Conservation (phyloP, 139 green algal genomes). For the Pseudopediastrum boryanum region DNA sequence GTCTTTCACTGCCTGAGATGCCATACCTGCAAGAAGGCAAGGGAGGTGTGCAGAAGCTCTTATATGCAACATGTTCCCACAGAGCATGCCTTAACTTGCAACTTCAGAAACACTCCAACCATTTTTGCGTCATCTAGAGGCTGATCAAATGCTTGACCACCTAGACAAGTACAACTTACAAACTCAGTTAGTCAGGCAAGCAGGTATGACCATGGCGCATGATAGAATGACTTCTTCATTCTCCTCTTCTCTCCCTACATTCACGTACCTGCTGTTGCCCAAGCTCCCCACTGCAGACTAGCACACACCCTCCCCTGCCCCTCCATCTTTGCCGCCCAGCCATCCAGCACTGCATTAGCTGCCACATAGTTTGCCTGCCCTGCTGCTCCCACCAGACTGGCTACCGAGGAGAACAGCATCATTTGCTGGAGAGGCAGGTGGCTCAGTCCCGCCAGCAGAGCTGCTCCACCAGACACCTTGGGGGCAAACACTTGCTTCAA, state of each 20-base stretch:
- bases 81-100: no score
- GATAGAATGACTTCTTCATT: no score
- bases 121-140: no score
- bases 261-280: slow-evolving; percentile 30
- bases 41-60: no score
- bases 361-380: slow-evolving; percentile 86
- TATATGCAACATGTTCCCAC: no score
- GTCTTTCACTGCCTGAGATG: slow-evolving; percentile 45
- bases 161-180: no score
- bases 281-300: slow-evolving; percentile 66
- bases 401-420: slow-evolving; percentile 87
- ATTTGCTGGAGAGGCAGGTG: slow-evolving; percentile 26
- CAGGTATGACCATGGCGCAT: no score
- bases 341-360: slow-evolving; percentile 79
- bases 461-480: slow-evolving; percentile 45
- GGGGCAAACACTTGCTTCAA: slow-evolving; percentile 41
- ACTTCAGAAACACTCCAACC: no score
- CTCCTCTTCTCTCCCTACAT: no score
- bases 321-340: slow-evolving; percentile 7
- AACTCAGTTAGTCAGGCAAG: no score
- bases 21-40: slow-evolving; percentile 59
- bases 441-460: slow-evolving; percentile 4
- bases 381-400: slow-evolving; percentile 76
- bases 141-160: no score
- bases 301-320: not conserved